Evolutionary conservation across 2,329 filamentous ascomycete species (phyloP), one percentile per base, ranked within the genome.

Genomic region (Raffaelea ambrosiae): DNA sequence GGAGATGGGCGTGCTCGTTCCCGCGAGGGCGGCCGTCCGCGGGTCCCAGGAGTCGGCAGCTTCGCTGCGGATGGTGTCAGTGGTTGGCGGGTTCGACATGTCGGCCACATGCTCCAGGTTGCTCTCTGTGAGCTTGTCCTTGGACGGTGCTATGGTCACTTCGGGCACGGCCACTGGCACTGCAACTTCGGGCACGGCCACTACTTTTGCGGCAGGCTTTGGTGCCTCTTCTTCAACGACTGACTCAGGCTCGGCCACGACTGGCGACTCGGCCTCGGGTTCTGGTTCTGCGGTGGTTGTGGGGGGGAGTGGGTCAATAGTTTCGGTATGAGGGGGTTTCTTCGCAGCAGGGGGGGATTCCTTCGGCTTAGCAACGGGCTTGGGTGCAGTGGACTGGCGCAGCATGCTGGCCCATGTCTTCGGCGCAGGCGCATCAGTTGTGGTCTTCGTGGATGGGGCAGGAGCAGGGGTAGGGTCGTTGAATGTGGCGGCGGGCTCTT

Each of bases 71-170:
- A 81, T 86, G 42, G 91, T 96, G 55, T 83, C 85, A 47, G 87
- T 91, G 42, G 83, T 77, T 19, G 84, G 79, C 38, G 88, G 86
- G 49, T 81, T 72, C 40, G 91, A 95, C 48, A 76, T 77, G 68
- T 96, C 90, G 55, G 83, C 84, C 57, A 97, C 76, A 67, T 91
- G 87, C 64, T 95, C 90, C 49, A 97, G 84, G 67, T 97, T 97
- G 58, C 83, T 84, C 69, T 91, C 83, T 23, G 91, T 97, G 55
- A 97, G 77, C 59, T 90, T 82, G 63, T 89, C 88, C 67, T 86
- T 84, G 21, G 87, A 78, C 16, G 86, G 84, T 10, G 36, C 26
- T 7, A 29, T 66, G 43, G 75, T 70, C 44, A 74, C 65, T 57
- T 75, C 76, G 47, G 74, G 66, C 50, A 74, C 73, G 50, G 70